Evolutionary conservation across 805 yeast genomes (phyloP).

Genomic region (Wickerhamomyces rabaulensis): DNA sequence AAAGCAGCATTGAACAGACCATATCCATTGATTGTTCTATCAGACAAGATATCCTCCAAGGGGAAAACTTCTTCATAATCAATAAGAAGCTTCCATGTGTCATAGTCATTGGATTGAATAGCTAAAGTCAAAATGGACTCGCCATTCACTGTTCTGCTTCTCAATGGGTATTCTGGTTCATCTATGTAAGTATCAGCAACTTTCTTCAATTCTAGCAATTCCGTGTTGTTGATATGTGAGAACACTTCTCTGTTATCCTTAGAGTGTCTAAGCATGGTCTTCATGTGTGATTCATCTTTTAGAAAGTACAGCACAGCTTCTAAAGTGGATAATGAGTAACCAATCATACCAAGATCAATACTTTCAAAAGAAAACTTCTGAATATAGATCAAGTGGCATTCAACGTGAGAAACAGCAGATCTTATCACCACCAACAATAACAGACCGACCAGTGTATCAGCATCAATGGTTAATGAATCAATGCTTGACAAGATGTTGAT

Average conservation of each 20-base stretch:
- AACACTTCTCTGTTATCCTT: constrained; percentile 48
- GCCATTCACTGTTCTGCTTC: constrained; percentile 47
- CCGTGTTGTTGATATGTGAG: constrained; percentile 38
- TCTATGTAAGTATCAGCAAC: constrained; percentile 23
- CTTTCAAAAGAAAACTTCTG: constrained; percentile 50
- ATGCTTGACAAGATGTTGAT: constrained; percentile 43
- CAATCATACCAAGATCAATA: constrained; percentile 53
- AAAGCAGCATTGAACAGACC: constrained; percentile 60
- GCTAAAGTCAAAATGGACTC: constrained; percentile 70
- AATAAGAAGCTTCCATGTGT: constrained; percentile 43
- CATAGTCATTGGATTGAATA: constrained; percentile 40
- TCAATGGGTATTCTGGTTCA: constrained; percentile 23
- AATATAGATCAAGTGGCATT: constrained; percentile 61
- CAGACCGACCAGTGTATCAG: constrained; percentile 74
- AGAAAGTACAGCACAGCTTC: constrained; percentile 77
- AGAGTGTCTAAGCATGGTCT: constrained; percentile 37
- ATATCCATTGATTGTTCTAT: constrained; percentile 47
- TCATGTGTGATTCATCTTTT: constrained; percentile 31
- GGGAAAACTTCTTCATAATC: constrained; percentile 46
- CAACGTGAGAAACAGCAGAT: constrained; percentile 52
- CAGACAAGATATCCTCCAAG: constrained; percentile 62
- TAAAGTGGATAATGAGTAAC: constrained; percentile 76
- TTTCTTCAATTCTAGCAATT: constrained; percentile 19
- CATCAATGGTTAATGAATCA: constrained; percentile 47
- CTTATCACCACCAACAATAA: constrained; percentile 66